Base-by-base conservation (phyloP, 441 rosid genomes). In the Eugenia klotzschiana region DNA sequence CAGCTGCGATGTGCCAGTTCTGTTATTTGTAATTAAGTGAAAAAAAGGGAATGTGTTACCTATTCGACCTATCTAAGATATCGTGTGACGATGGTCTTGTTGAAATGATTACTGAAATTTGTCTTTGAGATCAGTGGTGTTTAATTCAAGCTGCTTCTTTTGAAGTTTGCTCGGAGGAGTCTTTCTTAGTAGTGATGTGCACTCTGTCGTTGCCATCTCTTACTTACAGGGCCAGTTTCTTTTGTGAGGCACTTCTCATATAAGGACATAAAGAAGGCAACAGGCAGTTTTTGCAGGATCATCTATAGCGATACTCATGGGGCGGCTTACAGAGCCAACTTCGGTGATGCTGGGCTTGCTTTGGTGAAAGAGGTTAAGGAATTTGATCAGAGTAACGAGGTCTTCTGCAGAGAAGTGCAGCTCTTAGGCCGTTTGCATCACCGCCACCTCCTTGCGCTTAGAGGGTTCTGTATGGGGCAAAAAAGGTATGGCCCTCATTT, bases 361-460 rank as follows among this genome's bases (percentile, higher is more conserved):
- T 81, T 94, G 86, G 98, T 95, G 12, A 95, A 91, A 87, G 97
- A 93, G 89, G 87, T 93, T 29, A 91, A 84, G 79, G 89, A 87
- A 83, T 86, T 90, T 16, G 85, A 90, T 73, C 87, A 89, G 82
- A 91, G 87, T 29, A 87, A 91, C n/a, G 93, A 91, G 56, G 82
- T 53, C 81, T 96, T 96, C 72, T 86, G 88, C 73, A 89, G 86
- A 87, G 97, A 95, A 91, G 96, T 95, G 43, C 93, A 92, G 79
- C 91, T 91, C 82, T 82, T 96, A 89, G 94, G 92, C 58, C 91
- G 93, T 46, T 89, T 96, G 90, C 98, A 94, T 84, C 99, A 96
- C 84, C 98, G 98, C 77, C 97, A 96, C 86, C 89, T 96, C 88
- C 98, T 96, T 86, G 87, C 98, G 8, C 98, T 96, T 69, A 89